phyloP scores from a whole-genome alignment of 2,329 filamentous ascomycete genomes.

The Talaromyces atroroseus region DNA sequence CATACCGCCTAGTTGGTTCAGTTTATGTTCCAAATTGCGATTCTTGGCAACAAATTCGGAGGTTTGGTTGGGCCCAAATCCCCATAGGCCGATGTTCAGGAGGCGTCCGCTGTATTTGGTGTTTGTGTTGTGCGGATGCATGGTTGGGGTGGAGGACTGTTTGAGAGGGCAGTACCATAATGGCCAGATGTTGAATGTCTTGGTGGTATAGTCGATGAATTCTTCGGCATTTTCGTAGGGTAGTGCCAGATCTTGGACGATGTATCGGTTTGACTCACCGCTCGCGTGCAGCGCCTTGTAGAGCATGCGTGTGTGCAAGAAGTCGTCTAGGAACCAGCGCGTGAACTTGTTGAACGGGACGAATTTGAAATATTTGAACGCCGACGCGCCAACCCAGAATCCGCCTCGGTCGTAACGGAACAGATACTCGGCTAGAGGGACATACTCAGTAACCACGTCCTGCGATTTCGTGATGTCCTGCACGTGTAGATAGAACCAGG shows the following conservation, averaged over 20 bases:
- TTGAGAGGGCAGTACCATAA: constrained; percentile 55
- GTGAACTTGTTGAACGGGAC: constrained; percentile 55
- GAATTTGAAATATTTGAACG: constrained; percentile 56
- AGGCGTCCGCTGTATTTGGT: constrained; percentile 19
- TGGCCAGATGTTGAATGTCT: constrained; percentile 47
- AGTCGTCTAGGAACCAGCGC: constrained; percentile 55
- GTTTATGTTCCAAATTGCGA: constrained; percentile 63
- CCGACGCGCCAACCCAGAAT: constrained; percentile 59
- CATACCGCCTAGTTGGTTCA: constrained; percentile 64
- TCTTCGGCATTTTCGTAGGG: constrained; percentile 48
- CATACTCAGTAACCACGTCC: constrained; percentile 45
- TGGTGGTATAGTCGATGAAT: constrained; percentile 50
- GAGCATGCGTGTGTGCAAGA: constrained; percentile 57
- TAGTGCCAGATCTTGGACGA: constrained; percentile 60
- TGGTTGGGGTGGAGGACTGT: constrained; percentile 18
- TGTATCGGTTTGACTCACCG: constrained; percentile 50
- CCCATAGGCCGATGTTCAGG: constrained; percentile 68
- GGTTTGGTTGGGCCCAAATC: constrained; percentile 57
- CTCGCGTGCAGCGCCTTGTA: constrained; percentile 59
- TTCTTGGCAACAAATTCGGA: constrained; percentile 64
- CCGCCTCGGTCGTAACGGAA: constrained; percentile 55
- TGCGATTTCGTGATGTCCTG: constrained; percentile 28
- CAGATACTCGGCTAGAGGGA: constrained; percentile 33
- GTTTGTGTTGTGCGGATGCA: constrained; percentile 13
- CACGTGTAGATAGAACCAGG: constrained; percentile 71